Evolutionary conservation across 169 alveolate genomes (phyloP), one percentile per base, ranked within the genome.

Genomic region (Plasmodium gallinaceum): DNA sequence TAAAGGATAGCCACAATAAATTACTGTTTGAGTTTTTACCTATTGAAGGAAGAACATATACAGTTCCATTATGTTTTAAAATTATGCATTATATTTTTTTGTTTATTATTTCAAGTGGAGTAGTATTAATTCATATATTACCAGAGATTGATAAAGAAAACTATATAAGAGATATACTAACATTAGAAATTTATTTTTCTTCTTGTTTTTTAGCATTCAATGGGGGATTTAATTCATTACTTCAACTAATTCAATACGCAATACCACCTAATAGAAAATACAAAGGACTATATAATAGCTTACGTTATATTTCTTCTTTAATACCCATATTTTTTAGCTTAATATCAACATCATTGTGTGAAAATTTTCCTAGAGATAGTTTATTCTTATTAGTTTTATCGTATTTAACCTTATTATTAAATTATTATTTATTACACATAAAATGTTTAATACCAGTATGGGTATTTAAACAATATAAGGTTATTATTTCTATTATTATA

Each of bases 21-120:
- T 42, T 37, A 65, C 32, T 86, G 0, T 86, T 86, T 46, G 92
- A 60, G 70, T 86, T 58, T 71, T 39, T 86, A 9, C 92, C 92
- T 42, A 61, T 86, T 37, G 92, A 86, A 61, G 92, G 92, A 51
- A 22, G 92, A 71, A 86, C 92, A 51, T 43, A 86, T 70, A 86
- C 69, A n/a, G 92, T 86, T 9, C 92, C 92, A 43, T 20, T 42
- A 26, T 24, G 48, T 57, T 86, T 86, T 51, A 70, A 71, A 58
- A 70, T 86, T 24, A 43, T 62, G 16, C 74, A 86, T 32, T 86
- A 62, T 12, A n/a, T 86, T 60, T 70, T 60, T 69, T 86, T 86
- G 42, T 57, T 60, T 71, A 43, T 43, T 20, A 10, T 86, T 37
- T 70, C 92, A 18, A 86, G 83, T 39, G 92, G 92, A 9, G 92